Percentiles rank a stretch among this genome's conserved stretches.
phyloP scores from a whole-genome alignment of 2,329 filamentous ascomycete genomes.

The Pyrenophora tritici-repentis region DNA sequence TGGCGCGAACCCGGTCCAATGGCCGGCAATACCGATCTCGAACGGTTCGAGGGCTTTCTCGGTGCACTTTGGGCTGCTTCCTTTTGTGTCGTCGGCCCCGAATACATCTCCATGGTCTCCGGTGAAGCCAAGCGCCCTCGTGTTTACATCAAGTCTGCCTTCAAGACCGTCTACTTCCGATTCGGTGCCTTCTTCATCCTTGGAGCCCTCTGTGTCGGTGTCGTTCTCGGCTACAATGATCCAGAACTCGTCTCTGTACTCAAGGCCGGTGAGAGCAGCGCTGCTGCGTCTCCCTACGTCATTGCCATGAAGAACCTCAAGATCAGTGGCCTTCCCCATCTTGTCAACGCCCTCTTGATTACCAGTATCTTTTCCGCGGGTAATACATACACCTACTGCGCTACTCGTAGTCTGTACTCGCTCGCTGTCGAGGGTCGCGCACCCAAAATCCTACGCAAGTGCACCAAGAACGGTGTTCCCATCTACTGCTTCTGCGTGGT shows the following conservation, averaged over 20 bases:
- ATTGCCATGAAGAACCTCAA: conserved; percentile 64
- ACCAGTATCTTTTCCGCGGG: conserved; percentile 62
- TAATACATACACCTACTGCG: conserved; percentile 62
- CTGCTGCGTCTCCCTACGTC: conserved; percentile 66
- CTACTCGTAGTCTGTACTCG: conserved; percentile 59
- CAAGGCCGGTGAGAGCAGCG: conserved; percentile 40
- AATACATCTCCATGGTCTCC: conserved; percentile 56
- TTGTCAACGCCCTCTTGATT: conserved; percentile 62
- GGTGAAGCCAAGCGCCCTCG: conserved; percentile 55
- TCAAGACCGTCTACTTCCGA: conserved; percentile 55
- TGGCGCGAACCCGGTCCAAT: conserved; percentile 49
- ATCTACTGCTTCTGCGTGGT: conserved; percentile 72
- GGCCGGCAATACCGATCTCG: conserved; percentile 30
- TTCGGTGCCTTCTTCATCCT: conserved; percentile 55
- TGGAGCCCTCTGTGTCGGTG: conserved; percentile 52
- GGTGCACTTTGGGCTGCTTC: conserved; percentile 49
- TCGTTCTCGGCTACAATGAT: conserved; percentile 66
- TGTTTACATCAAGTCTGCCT: conserved; percentile 54
- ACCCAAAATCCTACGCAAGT: conserved; percentile 61
- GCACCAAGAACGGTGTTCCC: conserved; percentile 68
- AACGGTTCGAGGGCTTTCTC: conserved; percentile 46
- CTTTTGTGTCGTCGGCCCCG: conserved; percentile 56
- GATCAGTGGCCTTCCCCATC: conserved; percentile 59
- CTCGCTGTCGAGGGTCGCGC: conserved; percentile 60
- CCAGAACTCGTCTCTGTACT: conserved; percentile 67